Evolutionary conservation across 1,139 yeast species (phyloP).

Genomic region (Candida glucosophila): DNA sequence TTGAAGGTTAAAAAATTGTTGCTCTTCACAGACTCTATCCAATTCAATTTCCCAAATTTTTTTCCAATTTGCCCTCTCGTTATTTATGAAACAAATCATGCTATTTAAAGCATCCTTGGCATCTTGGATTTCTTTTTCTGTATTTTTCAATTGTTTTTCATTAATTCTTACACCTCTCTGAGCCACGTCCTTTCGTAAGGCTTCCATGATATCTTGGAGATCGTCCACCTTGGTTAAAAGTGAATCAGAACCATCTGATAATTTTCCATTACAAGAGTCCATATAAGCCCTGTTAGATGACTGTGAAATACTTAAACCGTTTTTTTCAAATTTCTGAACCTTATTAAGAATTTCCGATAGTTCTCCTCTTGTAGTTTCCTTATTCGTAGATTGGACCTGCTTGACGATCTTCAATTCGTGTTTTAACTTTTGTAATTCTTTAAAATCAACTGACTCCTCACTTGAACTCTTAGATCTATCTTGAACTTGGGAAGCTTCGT

Average conservation of each 20-base stretch:
- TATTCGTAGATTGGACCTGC: slow-evolving; percentile 46
- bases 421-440: slow-evolving; percentile 20
- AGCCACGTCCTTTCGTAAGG: slow-evolving; percentile 84
- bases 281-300: slow-evolving; percentile 59
- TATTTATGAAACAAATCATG: slow-evolving; percentile 53
- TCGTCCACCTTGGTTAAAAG: slow-evolving; percentile 81
- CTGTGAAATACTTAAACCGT: slow-evolving; percentile 31
- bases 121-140: slow-evolving; percentile 53
- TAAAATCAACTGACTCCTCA: slow-evolving; percentile 2
- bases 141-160: slow-evolving; percentile 59
- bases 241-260: slow-evolving; percentile 70
- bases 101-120: slow-evolving; percentile 46
- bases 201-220: slow-evolving; percentile 85
- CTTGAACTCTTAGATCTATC: neutral
- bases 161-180: slow-evolving; percentile 83
- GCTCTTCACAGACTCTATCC: slow-evolving; percentile 87
- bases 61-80: slow-evolving; percentile 82
- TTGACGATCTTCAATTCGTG: slow-evolving; percentile 57
- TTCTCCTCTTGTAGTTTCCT: slow-evolving; percentile 31
- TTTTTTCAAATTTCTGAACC: slow-evolving; percentile 41
- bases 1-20: slow-evolving; percentile 82
- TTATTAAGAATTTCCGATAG: slow-evolving; percentile 38
- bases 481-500: slow-evolving; percentile 3
- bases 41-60: slow-evolving; percentile 88
- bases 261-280: slow-evolving; percentile 65